Percentiles rank a stretch among this genome's conserved stretches.
Evolutionary conservation across 352 stramenopile genomes (phyloP).

Genomic region (Phytophthora hybrid): DNA sequence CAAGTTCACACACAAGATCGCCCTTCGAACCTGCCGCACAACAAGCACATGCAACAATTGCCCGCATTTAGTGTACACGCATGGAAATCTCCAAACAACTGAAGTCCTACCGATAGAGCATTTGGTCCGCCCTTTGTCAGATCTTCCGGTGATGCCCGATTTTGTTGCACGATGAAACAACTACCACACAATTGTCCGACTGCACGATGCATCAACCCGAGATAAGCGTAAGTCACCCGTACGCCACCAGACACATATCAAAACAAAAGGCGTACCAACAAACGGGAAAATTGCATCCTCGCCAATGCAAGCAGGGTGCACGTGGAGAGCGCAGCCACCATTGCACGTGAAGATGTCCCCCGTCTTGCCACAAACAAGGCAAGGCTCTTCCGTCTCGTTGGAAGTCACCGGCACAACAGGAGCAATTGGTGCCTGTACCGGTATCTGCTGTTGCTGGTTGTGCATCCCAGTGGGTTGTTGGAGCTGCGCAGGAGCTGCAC

Average conservation of each 20-base stretch:
- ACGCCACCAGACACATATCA: not conserved
- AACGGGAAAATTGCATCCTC: conserved; percentile 67
- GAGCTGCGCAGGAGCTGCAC: conserved; percentile 5
- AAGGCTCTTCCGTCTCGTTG: conserved; percentile 39
- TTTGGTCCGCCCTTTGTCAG: conserved; percentile 65
- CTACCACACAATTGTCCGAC: conserved; percentile 74
- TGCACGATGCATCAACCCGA: conserved; percentile 20
- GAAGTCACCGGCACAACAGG: conserved; percentile 31
- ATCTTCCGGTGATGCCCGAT: conserved; percentile 74
- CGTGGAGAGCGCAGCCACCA: conserved; percentile 65
- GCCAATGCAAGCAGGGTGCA: conserved; percentile 67
- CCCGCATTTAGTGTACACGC: conserved; percentile 1
- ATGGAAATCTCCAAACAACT: not conserved
- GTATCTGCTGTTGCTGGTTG: conserved; percentile 17
- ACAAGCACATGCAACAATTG: conserved; percentile 2
- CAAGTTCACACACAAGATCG: conserved; percentile 76
- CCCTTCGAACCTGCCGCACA: conserved; percentile 58
- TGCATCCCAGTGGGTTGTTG: conserved; percentile 18
- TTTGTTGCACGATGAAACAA: conserved; percentile 78
- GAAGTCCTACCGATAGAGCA: conserved; percentile 56
- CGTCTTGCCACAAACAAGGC: conserved; percentile 62
- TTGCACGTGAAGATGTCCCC: conserved; percentile 65
- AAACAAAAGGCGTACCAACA: conserved; percentile 41
- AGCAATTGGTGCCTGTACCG: conserved; percentile 28
- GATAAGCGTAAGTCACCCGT: not conserved